These are phyloP conservation scores for Blastobotrys capitulatus DNA, from an alignment of 1,139 yeast species.

Conservation along the genomic window DNA sequence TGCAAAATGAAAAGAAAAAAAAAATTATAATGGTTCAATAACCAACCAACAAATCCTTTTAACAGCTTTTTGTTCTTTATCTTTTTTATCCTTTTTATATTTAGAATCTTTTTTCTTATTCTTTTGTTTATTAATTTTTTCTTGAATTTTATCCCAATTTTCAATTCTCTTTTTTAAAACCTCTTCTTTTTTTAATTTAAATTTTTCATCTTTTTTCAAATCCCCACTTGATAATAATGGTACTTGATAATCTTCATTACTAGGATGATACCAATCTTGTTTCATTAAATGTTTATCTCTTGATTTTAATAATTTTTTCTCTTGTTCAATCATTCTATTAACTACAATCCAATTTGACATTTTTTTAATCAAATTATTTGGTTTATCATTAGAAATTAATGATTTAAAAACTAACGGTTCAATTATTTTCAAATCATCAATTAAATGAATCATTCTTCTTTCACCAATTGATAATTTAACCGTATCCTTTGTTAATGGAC, in stretches of 20 bases:
- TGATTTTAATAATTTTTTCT: not conserved
- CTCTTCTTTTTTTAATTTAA: not conserved
- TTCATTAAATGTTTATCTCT: not conserved
- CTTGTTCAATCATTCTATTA: not conserved
- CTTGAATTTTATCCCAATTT: not conserved
- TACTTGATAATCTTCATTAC: not conserved
- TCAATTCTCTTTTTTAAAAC: not conserved
- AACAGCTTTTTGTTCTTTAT: not conserved
- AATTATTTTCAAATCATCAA: not conserved
- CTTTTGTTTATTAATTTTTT: too few species aligned
- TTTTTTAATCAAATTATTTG: not conserved
- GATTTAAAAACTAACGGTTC: not conserved
- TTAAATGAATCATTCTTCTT: not conserved
- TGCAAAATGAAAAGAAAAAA: too few species aligned
- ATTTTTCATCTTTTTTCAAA: not conserved
- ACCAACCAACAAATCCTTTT: slow-evolving; percentile 1
- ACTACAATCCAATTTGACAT: not conserved
- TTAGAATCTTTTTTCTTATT: not conserved
- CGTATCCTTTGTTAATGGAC: not conserved
- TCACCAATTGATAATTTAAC: not conserved
- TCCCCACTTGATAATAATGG: not conserved
- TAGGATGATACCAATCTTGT: slow-evolving; percentile 4
- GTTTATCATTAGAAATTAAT: not conserved
- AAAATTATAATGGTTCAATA: not conserved
- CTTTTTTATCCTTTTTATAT: not conserved